Base-by-base conservation (phyloP, 495 filamentous ascomycete species). In the Podospora appendiculata region DNA sequence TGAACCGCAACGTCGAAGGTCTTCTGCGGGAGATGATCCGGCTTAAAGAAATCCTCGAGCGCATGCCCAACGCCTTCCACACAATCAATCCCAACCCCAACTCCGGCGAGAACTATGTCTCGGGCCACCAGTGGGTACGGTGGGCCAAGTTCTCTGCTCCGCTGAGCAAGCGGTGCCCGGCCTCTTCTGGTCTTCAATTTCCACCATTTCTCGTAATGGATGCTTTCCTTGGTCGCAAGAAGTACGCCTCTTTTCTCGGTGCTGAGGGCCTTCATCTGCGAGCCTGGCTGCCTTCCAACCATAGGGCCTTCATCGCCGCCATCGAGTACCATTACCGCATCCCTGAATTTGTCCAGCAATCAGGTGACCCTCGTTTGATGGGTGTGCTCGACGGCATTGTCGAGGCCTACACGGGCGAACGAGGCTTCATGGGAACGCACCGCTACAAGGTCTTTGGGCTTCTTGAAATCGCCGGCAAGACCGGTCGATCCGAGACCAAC, bases 381-480 rank as follows among this genome's bases (percentile, higher is more conserved):
- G 72, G 73, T 12, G 70, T 78, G 8, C 49, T 77, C 13, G 75
- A 78, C 43, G 75, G 73, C 9, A 70, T 77, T 14, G 61, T 77
- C 13, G 75, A 78, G 50, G 67, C 71, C 0, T 78, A 77, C 41
- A 65, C 68, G 1, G 74, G 75, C 7, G 73, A 77, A 55, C 55
- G 75, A 14, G 74, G 75, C 9, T 79, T 79, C 51, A 73, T 77
- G 75, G 72, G 74, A n/a, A 72, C 74, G 1, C 74, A 77, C 52
- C 60, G 72, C 43, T 77, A 77, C 54, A 79, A 77, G 58, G 75
- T 77, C 10, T 77, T 75, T 49, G 75, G 73, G n/a, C 73, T 79
- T 45, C 68, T 77, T 1, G 74, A 77, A 57, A 70, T 79, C 14
- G 72, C 75, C 14, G 69, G 71, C 44, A 77, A 77, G 58, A 77